Evolutionary conservation across 169 alveolate genomes (phyloP).

Genomic region (Cryptosporidium ryanae): DNA sequence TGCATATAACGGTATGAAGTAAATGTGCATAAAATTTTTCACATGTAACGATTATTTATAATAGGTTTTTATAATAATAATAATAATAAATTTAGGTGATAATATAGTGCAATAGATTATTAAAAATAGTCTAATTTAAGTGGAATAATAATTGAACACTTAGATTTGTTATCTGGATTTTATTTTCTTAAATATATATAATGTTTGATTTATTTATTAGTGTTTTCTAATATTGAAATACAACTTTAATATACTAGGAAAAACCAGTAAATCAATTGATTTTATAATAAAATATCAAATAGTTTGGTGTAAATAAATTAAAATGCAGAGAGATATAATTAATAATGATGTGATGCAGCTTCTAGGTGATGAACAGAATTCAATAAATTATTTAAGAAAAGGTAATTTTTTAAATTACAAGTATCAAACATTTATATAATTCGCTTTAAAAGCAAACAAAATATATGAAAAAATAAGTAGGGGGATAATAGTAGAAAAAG

Average conservation of each 20-base stretch:
- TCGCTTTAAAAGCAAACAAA: background rate
- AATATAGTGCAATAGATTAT: too few relatives aligned
- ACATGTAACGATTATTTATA: constrained; percentile 21
- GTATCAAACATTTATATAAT: background rate
- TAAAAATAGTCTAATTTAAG: too few relatives aligned
- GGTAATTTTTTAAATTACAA: constrained; percentile 12
- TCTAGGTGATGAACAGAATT: constrained; percentile 27
- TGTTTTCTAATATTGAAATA: too few relatives aligned
- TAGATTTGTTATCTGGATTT: too few relatives aligned
- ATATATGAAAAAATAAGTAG: constrained; percentile 20
- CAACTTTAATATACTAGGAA: too few relatives aligned
- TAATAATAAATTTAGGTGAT: background rate
- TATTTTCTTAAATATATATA: too few relatives aligned
- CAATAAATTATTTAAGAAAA: constrained; percentile 17
- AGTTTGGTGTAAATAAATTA: background rate
- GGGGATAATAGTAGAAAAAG: constrained; percentile 2
- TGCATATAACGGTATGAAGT: constrained; percentile 38
- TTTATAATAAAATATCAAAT: too few relatives aligned
- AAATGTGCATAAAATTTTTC: constrained; percentile 4
- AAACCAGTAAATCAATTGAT: too few relatives aligned
- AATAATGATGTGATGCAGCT: background rate
- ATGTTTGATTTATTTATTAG: too few relatives aligned
- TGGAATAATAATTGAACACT: too few relatives aligned
- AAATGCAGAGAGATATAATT: background rate
- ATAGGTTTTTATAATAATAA: background rate